Conservation (phyloP, 306 rosid genomes). For the Comarum palustre region DNA sequence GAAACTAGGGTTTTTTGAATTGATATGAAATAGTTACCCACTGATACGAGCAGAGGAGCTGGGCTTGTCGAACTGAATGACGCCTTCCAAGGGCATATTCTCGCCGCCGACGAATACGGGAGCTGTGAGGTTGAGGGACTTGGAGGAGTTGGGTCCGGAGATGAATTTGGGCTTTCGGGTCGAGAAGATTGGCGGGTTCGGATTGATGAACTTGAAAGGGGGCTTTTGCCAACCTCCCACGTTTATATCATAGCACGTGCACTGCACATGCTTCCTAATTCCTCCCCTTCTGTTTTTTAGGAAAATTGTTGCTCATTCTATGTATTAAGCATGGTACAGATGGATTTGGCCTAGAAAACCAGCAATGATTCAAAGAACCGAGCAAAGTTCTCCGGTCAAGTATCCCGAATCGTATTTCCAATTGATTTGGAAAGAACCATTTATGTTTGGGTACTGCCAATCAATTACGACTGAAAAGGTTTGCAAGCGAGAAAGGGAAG, state of each 20-base stretch:
- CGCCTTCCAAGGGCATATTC: conserved; percentile 87
- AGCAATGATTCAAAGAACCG: no score
- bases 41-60: conserved; percentile 46
- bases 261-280: background rate
- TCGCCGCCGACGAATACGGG: conserved; percentile 58
- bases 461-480: background rate
- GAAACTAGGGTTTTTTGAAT: background rate
- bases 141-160: conserved; percentile 29
- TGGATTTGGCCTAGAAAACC: no score
- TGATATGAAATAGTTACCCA: conserved; percentile 47
- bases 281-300: no score
- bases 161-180: conserved; percentile 34
- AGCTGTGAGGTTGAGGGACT: conserved; percentile 38
- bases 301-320: no score
- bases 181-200: conserved; percentile 47
- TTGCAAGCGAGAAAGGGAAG: background rate
- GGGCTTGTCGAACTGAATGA: conserved; percentile 86
- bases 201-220: conserved; percentile 37
- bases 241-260: background rate
- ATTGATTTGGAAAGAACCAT: background rate
- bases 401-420: background rate
- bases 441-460: background rate
- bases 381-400: no score
- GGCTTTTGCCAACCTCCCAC: conserved; percentile 23
- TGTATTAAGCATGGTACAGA: no score